Conservation (phyloP, 2,329 filamentous ascomycete species). For the Blastomyces emzantsi region DNA sequence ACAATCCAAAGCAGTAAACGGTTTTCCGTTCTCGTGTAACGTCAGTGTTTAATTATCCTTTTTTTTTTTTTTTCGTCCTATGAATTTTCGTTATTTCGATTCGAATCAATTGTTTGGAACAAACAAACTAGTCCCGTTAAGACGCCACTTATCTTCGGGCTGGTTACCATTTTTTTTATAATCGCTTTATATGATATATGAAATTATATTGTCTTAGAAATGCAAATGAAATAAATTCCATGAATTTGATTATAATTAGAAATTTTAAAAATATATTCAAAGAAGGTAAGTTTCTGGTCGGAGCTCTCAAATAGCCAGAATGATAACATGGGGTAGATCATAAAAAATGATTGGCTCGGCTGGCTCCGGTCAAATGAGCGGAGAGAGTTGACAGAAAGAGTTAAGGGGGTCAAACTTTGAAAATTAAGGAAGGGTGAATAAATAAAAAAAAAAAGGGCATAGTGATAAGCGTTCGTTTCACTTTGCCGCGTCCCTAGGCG, state of each 20-base stretch:
- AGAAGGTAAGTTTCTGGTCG: background rate
- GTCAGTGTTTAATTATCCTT: background rate
- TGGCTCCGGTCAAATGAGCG: background rate
- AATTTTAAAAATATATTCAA: constrained; percentile 1
- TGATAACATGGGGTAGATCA: background rate
- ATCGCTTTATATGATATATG: background rate
- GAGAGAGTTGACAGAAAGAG: background rate
- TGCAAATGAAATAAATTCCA: background rate
- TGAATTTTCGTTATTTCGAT: background rate
- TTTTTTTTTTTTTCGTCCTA: background rate
- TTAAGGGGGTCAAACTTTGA: too few species aligned
- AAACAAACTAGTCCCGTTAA: too few species aligned
- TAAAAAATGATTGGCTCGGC: background rate
- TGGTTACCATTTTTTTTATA: background rate
- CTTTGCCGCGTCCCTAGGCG: background rate
- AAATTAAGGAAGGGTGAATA: too few species aligned
- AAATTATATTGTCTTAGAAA: background rate
- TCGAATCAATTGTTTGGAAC: background rate
- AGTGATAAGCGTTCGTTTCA: background rate
- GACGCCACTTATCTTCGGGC: background rate
- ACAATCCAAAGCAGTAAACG: constrained; percentile 46
- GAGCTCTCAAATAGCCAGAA: background rate
- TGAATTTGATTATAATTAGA: constrained; percentile 7
- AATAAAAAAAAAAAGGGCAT: background rate
- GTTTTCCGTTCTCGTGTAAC: background rate